Evolutionary conservation across 148 eudicot genomes (phyloP).

Genomic region (Fallopia convolvulus): DNA sequence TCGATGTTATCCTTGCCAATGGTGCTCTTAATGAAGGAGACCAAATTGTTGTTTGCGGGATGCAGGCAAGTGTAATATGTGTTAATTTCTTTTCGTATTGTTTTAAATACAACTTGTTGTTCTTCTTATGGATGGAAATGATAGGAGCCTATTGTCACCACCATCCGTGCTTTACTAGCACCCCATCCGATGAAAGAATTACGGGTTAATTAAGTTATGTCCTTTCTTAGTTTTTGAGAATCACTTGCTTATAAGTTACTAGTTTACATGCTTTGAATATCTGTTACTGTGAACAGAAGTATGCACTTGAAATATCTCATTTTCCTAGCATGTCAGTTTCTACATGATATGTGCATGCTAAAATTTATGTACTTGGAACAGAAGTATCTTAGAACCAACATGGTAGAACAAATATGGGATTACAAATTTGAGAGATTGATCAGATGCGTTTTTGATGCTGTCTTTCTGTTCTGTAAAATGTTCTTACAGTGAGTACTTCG

Average conservation of each 20-base stretch:
- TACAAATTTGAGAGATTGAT: too few species aligned
- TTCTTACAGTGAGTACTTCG: too few species aligned
- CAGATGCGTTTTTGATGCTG: too few species aligned
- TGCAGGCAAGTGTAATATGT: conserved; percentile 44
- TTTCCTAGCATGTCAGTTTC: too few species aligned
- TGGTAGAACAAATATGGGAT: too few species aligned
- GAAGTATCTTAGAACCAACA: too few species aligned
- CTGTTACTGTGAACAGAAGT: too few species aligned
- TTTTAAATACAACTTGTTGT: neutral
- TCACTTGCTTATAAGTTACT: neutral
- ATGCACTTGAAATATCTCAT: too few species aligned
- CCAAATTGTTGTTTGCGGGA: conserved; percentile 79
- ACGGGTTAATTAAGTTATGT: conserved; percentile 73
- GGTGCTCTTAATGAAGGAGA: conserved; percentile 93
- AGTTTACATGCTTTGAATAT: neutral
- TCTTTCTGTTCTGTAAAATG: too few species aligned
- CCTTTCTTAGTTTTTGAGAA: neutral
- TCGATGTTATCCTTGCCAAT: conserved; percentile 78
- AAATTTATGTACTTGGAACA: too few species aligned
- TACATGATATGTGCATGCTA: too few species aligned
- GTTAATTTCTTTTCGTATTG: neutral
- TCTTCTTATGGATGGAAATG: neutral
- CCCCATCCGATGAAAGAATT: conserved; percentile 99
- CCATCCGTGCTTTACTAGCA: conserved; percentile 76
- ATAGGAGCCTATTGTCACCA: conserved; percentile 79